A percentile compares a stretch with the other conserved stretches of the same genome.
These are phyloP conservation scores for Leccinum rimulosum DNA, from an alignment of 768 basidiomycete species.

Conservation along the genomic window DNA sequence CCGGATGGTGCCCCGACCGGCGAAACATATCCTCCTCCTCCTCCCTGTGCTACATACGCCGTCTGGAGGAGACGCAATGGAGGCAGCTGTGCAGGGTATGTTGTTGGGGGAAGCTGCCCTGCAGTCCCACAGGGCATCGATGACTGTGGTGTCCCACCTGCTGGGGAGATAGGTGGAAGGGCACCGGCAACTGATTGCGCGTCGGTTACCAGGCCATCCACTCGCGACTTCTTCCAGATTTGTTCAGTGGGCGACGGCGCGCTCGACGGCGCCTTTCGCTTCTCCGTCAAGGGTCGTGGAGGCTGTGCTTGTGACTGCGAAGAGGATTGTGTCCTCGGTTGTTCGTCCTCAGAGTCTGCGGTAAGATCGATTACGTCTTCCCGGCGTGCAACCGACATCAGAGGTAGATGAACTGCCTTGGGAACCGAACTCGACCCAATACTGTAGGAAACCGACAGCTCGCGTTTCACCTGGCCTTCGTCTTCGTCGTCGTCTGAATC, in stretches of 20 bases:
- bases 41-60: constrained; percentile 17
- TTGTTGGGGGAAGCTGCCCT: constrained; percentile 16
- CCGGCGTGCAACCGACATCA: constrained; percentile 20
- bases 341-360: constrained; percentile 75
- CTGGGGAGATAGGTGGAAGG: constrained; percentile 29
- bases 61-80: constrained; percentile 26
- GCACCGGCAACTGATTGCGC: constrained; percentile 8
- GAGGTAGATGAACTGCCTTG: constrained; percentile 23
- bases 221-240: constrained; percentile 70
- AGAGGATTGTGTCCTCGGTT: constrained; percentile 29
- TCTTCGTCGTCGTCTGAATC: constrained; percentile 80
- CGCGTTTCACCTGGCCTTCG: constrained; percentile 71
- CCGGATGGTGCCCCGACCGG: constrained; percentile 11
- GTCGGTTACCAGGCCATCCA: constrained; percentile 24
- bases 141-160: constrained; percentile 9
- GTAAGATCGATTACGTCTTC: constrained; percentile 82
- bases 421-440: constrained; percentile 39
- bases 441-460: constrained; percentile 65
- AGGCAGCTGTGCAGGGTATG: constrained; percentile 26
- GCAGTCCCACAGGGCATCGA: constrained; percentile 13
- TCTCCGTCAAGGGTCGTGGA: constrained; percentile 38
- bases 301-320: constrained; percentile 32
- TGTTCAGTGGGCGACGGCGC: constrained; percentile 56
- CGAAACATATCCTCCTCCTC: constrained; percentile 22
- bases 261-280: constrained; percentile 58